Evolutionary conservation across 306 rosid genomes (phyloP), one percentile per base, ranked within the genome.

Genomic region (Vigna mungo): DNA sequence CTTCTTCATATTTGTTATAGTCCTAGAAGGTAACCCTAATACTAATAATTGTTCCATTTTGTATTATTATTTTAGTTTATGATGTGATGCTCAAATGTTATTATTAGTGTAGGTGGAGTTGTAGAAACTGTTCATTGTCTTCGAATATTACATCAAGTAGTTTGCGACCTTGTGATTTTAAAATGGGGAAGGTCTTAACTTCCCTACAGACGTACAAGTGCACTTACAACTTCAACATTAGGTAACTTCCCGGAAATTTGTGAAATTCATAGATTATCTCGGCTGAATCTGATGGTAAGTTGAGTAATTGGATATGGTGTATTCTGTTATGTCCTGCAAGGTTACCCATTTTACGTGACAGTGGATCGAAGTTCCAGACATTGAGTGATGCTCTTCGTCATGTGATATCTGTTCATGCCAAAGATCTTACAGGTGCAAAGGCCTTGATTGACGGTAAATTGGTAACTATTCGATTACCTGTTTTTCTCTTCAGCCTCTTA

Each of bases 111-210:
- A 95, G 99, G 86, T 95, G 99, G 99, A 87, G 90, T 14, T 92
- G 97, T 80, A 89, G 97, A 71, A 90, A 80, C 75, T 95, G 93
- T 67, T 80, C 88, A 2, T 72, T 88, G 70, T 86, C 93, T 58
- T 87, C 96, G 48, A 92, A 87, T 84, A 83, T 95, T 79, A 83
- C 97, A 17, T 89, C 97, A 25, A 89, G 87, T 82, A 88, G 90
- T 84, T 82, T 95, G 63, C 87, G 94, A 27, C 97, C 97, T 65
- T 95, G 96, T 80, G 99, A 95, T 84, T 95, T 95, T 74, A 95
- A 90, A 81, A 87, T 87, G 97, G 97, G 97, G 74, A 90, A 85
- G 87, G 92, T 90, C 71, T 84, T 89, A 47, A 64, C 81, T 79
- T 89, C 93, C 54, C 89, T 95, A 72, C 99, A 92, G 68, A 71